Evolutionary conservation across 148 eudicot species (phyloP).

Genomic region (Camellia sinensis): DNA sequence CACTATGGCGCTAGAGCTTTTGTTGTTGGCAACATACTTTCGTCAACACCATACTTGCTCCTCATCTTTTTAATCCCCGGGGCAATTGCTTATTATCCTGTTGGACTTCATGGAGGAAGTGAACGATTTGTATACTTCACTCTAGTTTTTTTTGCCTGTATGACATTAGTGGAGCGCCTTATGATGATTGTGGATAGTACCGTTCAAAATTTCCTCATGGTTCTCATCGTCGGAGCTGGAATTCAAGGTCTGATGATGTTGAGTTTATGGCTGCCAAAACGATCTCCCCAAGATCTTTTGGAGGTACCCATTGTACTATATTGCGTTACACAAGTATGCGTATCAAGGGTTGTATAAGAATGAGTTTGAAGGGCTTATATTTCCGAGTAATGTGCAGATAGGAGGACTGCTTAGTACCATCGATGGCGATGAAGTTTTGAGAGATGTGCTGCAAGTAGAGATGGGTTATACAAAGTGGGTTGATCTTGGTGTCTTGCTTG

Average conservation of each 20-base stretch:
- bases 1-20: slow-evolving; percentile 36
- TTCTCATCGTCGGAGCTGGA: slow-evolving; percentile 34
- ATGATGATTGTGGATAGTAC: slow-evolving; percentile 42
- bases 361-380: slow-evolving; percentile 38
- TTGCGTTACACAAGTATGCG: slow-evolving; percentile 42
- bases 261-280: slow-evolving; percentile 34
- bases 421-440: slow-evolving; percentile 30
- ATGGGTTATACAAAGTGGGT: slow-evolving; percentile 29
- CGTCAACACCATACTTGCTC: slow-evolving; percentile 34
- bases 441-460: slow-evolving; percentile 22
- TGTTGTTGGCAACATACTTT: slow-evolving; percentile 32
- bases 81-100: slow-evolving; percentile 30
- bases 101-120: slow-evolving; percentile 29
- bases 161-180: slow-evolving; percentile 42
- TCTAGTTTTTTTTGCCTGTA: slow-evolving; percentile 23
- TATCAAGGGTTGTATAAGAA: slow-evolving; percentile 42
- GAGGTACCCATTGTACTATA: slow-evolving; percentile 45
- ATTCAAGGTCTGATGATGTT: slow-evolving; percentile 48
- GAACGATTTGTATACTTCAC: slow-evolving; percentile 28
- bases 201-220: slow-evolving; percentile 39
- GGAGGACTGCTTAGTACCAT: slow-evolving; percentile 6
- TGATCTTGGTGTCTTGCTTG: slow-evolving; percentile 21
- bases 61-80: slow-evolving; percentile 33
- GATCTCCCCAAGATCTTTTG: slow-evolving; percentile 37
- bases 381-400: slow-evolving; percentile 3